Conservation (phyloP, 768 basidiomycete species). For the Termitomyces sp. region DNA sequence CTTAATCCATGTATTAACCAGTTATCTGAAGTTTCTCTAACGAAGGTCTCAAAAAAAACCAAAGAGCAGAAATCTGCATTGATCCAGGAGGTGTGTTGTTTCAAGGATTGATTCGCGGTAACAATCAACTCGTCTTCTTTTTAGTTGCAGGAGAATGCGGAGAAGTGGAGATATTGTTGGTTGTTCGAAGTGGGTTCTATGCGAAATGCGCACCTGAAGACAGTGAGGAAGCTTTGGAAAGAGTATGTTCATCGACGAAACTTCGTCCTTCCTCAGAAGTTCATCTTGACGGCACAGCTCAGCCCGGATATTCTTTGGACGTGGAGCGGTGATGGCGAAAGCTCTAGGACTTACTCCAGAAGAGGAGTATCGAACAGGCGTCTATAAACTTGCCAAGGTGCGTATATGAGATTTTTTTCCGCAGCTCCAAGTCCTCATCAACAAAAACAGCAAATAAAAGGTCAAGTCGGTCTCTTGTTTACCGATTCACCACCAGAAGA, state of each 20-base stretch:
- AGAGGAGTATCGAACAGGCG: conserved; percentile 78
- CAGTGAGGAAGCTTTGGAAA: conserved; percentile 91
- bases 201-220: conserved; percentile 93
- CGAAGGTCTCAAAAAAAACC: conserved; percentile 93
- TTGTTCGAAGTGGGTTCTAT: conserved; percentile 93
- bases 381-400: conserved; percentile 79
- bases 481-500: conserved; percentile 89
- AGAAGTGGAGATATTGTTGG: conserved; percentile 96
- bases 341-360: conserved; percentile 86
- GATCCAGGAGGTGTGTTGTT: conserved; percentile 64
- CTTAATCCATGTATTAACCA: conserved; percentile 6
- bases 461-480: conserved; percentile 91
- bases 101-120: background rate
- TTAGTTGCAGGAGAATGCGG: conserved; percentile 78
- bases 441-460: conserved; percentile 76
- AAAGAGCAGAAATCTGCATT: conserved; percentile 85
- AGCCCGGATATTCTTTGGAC: conserved; percentile 88
- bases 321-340: conserved; percentile 90
- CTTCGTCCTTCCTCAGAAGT: conserved; percentile 1
- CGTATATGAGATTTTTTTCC: conserved; percentile 18
- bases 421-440: conserved; percentile 1
- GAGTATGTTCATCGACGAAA: conserved; percentile 48
- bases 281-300: conserved; percentile 43
- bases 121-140: conserved; percentile 2
- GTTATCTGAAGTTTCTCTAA: conserved; percentile 70